Base-by-base conservation (phyloP, 306 rosid species). In the Gastrolobium bilobum region DNA sequence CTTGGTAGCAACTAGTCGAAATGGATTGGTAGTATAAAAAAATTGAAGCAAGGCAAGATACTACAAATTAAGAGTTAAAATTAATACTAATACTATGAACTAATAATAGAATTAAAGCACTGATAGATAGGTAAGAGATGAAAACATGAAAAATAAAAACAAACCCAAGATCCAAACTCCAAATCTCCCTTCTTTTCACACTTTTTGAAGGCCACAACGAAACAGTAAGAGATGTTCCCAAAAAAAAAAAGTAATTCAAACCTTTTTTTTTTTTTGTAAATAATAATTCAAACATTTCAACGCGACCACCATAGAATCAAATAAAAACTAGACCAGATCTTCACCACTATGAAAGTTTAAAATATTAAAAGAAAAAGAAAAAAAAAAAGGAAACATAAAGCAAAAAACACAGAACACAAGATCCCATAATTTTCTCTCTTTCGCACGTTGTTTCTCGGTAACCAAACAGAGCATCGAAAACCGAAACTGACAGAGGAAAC, bases 161-260 rank as follows among this genome's bases (percentile, higher is more conserved):
- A 65, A 56, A 63, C 37, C 61, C 13, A 73, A 79, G 88, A 85
- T 85, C 84, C 72, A 78, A 75, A 61, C 56, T 67, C 75, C 73
- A n/a, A 46, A 64, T 60, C 43, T 38, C 53, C 54, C 54, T 78
- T 56, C 57, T 76, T 62, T 73, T 70, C 46, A 52, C 73, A 67
- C 75, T 47, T 78, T 73, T 60, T 72, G 15, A 9, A 68, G 68
- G 67, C 65, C 48, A 50, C 29, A 65, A 29, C 60, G 44, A 68
- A 82, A 74, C 68, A 75, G 77, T 64, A 42, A 13, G 40, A 62
- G 37, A 68, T 54, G 74, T 54, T 80, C 26, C 26, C 26, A 20
- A 5, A 73, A 76, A 61, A 42, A 11, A 77, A 77, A 77, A 51
- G 65, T 3, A 14, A 73, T 54, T 73, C 37, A 84, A 56, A 40